phyloP scores from a whole-genome alignment of 805 yeast species.

The Candida anglica region DNA sequence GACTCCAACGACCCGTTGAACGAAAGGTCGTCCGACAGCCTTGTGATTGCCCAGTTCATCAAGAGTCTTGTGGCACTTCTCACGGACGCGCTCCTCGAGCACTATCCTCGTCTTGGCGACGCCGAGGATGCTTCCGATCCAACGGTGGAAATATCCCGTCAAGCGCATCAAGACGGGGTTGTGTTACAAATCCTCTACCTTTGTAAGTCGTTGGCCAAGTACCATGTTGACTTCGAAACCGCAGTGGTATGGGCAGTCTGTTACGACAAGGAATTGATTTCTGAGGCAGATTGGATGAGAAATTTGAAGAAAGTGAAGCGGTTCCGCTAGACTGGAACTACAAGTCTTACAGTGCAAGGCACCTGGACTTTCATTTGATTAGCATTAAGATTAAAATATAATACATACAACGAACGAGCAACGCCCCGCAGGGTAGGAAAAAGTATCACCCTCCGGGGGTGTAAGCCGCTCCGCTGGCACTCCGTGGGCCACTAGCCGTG shows the following conservation, averaged over 20 bases:
- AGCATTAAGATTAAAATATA: no score
- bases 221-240: slow-evolving; percentile 66
- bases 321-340: slow-evolving; percentile 11
- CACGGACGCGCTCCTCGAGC: slow-evolving; percentile 15
- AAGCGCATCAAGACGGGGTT: slow-evolving; percentile 54
- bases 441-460: no score
- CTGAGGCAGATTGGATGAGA: slow-evolving; percentile 31
- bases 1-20: slow-evolving; percentile 11
- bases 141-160: slow-evolving; percentile 34
- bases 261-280: slow-evolving; percentile 16
- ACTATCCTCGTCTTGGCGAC: slow-evolving; percentile 16
- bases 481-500: no score
- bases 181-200: slow-evolving; percentile 83
- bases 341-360: no score
- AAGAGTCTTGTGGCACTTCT: slow-evolving; percentile 21
- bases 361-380: no score
- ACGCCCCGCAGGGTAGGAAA: no score
- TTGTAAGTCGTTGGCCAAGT: slow-evolving; percentile 75
- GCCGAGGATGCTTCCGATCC: no score
- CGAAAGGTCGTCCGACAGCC: slow-evolving; percentile 16
- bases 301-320: slow-evolving; percentile 33
- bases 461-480: no score
- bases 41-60: slow-evolving; percentile 26
- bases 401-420: no score
- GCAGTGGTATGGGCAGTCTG: slow-evolving; percentile 42